Evolutionary conservation across 1,139 yeast genomes (phyloP).

Genomic region (Taphrina pruni): DNA sequence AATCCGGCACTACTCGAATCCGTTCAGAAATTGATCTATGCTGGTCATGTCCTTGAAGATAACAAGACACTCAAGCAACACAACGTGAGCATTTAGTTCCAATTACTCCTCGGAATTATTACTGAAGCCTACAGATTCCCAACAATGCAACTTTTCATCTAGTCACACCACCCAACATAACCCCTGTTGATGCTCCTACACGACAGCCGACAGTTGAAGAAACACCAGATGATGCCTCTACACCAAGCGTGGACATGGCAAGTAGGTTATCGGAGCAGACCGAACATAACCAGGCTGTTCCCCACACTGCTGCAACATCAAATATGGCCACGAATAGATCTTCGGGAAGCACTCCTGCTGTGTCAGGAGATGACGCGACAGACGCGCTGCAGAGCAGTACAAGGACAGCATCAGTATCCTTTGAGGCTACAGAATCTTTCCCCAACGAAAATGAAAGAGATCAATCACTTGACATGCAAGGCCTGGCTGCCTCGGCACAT

Average conservation of each 20-base stretch:
- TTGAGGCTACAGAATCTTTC: neutral
- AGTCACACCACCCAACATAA: slow-evolving; percentile 23
- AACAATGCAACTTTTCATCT: slow-evolving; percentile 30
- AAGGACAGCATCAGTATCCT: too few species aligned
- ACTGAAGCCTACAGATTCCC: slow-evolving; percentile 6
- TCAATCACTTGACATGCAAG: neutral
- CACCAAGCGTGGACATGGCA: too few species aligned
- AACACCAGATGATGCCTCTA: neutral
- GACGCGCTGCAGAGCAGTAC: neutral
- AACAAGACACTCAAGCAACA: slow-evolving; percentile 99
- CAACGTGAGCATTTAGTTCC: slow-evolving; percentile 64
- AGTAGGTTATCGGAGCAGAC: too few species aligned
- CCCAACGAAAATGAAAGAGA: neutral
- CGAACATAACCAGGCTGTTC: neutral
- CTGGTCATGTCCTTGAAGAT: slow-evolving; percentile 99
- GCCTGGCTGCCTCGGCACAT: slow-evolving; percentile 7
- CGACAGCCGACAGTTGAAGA: neutral
- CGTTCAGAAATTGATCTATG: slow-evolving; percentile 99
- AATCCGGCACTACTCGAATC: slow-evolving; percentile 99
- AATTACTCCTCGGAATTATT: neutral
- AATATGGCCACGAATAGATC: neutral
- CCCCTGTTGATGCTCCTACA: neutral
- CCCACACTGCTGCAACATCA: neutral
- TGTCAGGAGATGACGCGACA: neutral
- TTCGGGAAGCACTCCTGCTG: neutral